Evolutionary conservation across 2,329 filamentous ascomycete genomes (phyloP).

Genomic region (Neofusicoccum ribis): DNA sequence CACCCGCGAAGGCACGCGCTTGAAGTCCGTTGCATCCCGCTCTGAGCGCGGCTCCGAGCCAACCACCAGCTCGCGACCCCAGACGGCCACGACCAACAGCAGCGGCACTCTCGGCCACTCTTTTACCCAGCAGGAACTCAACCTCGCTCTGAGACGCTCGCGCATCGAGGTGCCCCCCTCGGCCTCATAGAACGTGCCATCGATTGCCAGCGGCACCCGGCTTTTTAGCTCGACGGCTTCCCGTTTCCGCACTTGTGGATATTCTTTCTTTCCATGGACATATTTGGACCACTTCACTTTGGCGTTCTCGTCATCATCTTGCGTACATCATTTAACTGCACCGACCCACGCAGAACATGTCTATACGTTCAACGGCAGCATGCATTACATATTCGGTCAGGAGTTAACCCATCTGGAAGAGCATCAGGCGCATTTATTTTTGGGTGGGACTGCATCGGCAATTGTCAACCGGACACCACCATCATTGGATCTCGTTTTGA

Average conservation of each 20-base stretch:
- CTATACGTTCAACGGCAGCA: conserved; percentile 12
- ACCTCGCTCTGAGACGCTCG: conserved; percentile 44
- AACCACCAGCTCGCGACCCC: neutral
- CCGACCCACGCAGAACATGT: neutral
- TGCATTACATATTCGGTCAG: conserved; percentile 8
- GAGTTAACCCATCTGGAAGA: neutral
- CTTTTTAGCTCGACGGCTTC: neutral
- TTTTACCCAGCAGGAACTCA: conserved; percentile 48
- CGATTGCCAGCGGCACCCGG: neutral
- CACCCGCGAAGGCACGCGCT: neutral
- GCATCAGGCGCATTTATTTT: neutral
- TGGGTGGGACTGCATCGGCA: conserved; percentile 3
- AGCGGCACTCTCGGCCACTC: conserved; percentile 36
- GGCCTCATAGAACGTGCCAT: neutral
- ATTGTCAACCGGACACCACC: neutral
- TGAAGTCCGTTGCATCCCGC: neutral
- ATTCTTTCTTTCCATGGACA: neutral
- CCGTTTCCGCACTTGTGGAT: neutral
- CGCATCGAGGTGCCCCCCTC: conserved; percentile 33
- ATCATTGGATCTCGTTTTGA: neutral
- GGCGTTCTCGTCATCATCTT: neutral
- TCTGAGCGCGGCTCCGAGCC: neutral
- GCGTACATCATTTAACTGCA: conserved; percentile 6
- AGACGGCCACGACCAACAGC: conserved; percentile 27
- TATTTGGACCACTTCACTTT: neutral